Evolutionary conservation across 1,284 basidiomycete genomes (phyloP).

Genomic region (Psilocybe mexicana): DNA sequence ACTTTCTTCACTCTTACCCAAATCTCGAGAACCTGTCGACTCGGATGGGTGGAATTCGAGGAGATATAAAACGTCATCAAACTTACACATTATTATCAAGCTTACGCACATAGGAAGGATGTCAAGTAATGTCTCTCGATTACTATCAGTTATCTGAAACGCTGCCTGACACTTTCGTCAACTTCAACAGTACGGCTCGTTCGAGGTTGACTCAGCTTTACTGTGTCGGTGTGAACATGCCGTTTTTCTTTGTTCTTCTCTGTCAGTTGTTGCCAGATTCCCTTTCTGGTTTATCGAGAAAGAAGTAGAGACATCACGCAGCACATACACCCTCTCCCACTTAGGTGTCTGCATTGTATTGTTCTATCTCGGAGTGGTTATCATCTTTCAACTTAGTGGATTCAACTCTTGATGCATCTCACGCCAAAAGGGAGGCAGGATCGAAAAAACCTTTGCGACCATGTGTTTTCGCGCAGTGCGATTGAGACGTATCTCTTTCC

Average conservation of each 20-base stretch:
- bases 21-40: not conserved
- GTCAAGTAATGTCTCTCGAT: no score
- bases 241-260: not conserved
- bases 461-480: conserved; percentile 5
- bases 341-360: no score
- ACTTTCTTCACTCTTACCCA: not conserved
- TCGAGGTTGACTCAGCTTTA: no score
- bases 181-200: no score
- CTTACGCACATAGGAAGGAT: no score
- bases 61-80: not conserved
- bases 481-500: conserved; percentile 8
- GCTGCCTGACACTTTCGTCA: no score
- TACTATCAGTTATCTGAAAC: no score
- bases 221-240: no score
- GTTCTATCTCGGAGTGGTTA: not conserved
- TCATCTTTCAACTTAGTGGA: not conserved
- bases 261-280: not conserved
- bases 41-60: not conserved
- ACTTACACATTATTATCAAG: no score
- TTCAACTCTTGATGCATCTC: conserved; percentile 1
- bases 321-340: not conserved
- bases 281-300: not conserved
- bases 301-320: not conserved
- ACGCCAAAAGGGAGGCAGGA: not conserved
- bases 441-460: not conserved